Evolutionary conservation across 305 asterid species (phyloP).

Genomic region (Nicotiana rustica): DNA sequence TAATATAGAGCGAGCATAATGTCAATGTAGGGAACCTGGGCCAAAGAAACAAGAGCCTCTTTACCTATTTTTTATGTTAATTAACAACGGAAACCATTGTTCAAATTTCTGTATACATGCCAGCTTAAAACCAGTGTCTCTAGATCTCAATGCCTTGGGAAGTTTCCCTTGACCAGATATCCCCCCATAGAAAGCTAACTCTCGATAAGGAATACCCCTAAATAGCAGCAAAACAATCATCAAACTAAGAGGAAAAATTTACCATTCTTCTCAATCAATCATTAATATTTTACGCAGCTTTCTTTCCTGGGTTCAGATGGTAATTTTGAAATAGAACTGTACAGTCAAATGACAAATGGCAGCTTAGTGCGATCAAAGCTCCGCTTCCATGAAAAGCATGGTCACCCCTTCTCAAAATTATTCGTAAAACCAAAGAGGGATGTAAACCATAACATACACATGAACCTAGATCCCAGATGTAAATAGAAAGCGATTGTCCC

Average conservation of each 20-base stretch:
- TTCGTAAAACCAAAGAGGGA: neutral
- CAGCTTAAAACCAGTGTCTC: neutral
- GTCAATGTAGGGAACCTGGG: neutral
- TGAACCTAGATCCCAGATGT: neutral
- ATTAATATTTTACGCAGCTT: neutral
- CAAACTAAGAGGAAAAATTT: neutral
- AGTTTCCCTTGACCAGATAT: slow-evolving; percentile 16
- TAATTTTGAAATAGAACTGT: slow-evolving; percentile 3
- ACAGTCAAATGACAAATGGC: slow-evolving; percentile 3
- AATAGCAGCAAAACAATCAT: neutral
- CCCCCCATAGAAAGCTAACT: neutral
- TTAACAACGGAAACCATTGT: neutral
- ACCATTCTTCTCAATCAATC: neutral
- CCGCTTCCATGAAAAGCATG: slow-evolving; percentile 25
- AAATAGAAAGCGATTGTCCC: neutral
- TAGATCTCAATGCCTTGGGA: neutral
- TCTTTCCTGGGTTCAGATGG: neutral
- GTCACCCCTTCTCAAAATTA: neutral
- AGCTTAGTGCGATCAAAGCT: neutral
- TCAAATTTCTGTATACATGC: neutral
- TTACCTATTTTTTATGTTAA: neutral
- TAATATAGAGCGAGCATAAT: neutral
- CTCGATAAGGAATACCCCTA: neutral
- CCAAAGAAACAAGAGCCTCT: slow-evolving; percentile 1
- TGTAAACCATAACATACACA: neutral